These are phyloP conservation scores for Chlorella sp. DNA, from an alignment of 139 green algal genomes.

Conservation along the genomic window DNA sequence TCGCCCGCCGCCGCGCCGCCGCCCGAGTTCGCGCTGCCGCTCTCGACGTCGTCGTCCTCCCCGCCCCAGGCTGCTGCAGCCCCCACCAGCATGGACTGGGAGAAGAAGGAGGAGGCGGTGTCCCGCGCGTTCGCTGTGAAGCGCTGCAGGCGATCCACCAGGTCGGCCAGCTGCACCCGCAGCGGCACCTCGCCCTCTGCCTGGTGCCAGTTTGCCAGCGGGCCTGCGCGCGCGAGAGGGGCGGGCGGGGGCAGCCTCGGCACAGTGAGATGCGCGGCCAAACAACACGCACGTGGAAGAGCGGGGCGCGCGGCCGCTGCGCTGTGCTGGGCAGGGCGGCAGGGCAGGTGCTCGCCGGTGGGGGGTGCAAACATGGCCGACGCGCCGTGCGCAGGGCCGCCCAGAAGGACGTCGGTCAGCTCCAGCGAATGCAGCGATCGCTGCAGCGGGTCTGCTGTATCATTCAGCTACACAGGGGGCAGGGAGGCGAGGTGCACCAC, in stretches of 20 bases:
- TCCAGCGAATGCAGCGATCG: slow-evolving; percentile 45
- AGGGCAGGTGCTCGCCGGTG: neutral
- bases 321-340: no score
- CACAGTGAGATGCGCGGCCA: no score
- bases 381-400: slow-evolving; percentile 40
- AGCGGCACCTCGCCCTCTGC: slow-evolving; percentile 8
- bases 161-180: slow-evolving; percentile 6
- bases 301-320: no score
- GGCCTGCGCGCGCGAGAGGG: no score
- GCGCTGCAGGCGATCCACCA: slow-evolving; percentile 20
- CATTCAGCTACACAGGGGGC: no score
- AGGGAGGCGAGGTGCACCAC: no score
- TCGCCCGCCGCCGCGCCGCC: neutral
- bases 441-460: slow-evolving; percentile 78
- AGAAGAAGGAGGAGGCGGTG: slow-evolving; percentile 13
- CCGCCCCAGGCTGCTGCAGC: neutral
- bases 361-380: slow-evolving; percentile 44
- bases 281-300: no score
- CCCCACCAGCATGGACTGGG: slow-evolving; percentile 11
- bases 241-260: no score
- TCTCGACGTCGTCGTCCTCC: neutral
- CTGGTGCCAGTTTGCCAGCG: neutral
- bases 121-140: slow-evolving; percentile 2
- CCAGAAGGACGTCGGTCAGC: slow-evolving; percentile 57
- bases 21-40: neutral